Evolutionary conservation across 2,329 filamentous ascomycete species (phyloP).

Genomic region (Trichoderma atrobrunneum): DNA sequence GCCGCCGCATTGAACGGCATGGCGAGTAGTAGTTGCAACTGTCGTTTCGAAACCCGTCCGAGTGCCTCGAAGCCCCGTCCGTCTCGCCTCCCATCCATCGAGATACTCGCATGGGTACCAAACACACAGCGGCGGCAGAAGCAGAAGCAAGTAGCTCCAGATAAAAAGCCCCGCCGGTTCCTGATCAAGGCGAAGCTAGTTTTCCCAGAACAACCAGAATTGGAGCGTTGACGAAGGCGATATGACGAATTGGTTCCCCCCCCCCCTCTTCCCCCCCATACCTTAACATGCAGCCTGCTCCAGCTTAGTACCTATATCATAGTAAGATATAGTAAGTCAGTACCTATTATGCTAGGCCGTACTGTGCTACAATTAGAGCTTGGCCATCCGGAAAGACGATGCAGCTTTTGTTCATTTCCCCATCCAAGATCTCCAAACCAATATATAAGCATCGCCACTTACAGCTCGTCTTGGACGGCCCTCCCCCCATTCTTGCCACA

Average conservation of each 20-base stretch:
- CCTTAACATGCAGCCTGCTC: not conserved
- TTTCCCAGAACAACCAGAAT: not conserved
- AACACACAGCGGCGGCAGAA: not conserved
- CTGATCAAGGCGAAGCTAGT: not conserved
- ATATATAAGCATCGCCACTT: too few relatives aligned
- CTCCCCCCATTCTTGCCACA: too few relatives aligned
- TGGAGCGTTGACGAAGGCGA: not conserved
- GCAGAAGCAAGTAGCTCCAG: not conserved
- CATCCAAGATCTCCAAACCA: too few relatives aligned
- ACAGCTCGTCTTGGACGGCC: too few relatives aligned
- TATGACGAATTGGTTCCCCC: not conserved
- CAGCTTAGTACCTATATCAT: too few relatives aligned
- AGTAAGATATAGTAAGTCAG: too few relatives aligned
- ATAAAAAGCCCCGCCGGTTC: too few relatives aligned
- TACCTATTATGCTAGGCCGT: too few relatives aligned
- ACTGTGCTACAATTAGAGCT: too few relatives aligned
- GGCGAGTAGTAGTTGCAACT: not conserved
- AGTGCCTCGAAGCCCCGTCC: not conserved
- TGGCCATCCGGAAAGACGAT: too few relatives aligned
- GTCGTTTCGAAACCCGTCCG: not conserved
- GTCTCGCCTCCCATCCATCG: not conserved
- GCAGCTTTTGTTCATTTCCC: too few relatives aligned
- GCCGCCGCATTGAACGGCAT: too few relatives aligned
- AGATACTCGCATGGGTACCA: not conserved
- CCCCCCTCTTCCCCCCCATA: not conserved